Percentiles rank a stretch among this genome's conserved stretches.
Conservation (phyloP, 495 filamentous ascomycete genomes). For the Apiosordaria backusii region DNA sequence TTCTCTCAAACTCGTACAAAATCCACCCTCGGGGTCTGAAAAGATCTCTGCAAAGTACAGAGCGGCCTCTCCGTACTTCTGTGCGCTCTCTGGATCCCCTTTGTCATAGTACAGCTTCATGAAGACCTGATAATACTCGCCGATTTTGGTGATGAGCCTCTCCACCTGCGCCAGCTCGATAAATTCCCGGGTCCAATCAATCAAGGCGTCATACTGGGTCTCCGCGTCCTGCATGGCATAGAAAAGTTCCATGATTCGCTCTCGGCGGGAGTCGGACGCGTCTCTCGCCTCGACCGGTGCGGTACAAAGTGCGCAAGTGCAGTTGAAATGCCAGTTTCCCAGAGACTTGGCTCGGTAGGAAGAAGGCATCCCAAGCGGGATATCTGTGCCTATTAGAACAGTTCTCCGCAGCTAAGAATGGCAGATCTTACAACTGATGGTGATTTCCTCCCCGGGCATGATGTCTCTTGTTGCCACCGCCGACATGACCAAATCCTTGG, state of each 20-base stretch:
- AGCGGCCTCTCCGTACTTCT: constrained; percentile 23
- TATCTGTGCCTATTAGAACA: constrained; percentile 17
- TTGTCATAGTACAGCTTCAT: constrained; percentile 29
- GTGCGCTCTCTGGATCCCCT: constrained; percentile 27
- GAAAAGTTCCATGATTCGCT: constrained; percentile 27
- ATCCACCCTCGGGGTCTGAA: constrained; percentile 27
- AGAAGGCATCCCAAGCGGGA: constrained; percentile 31
- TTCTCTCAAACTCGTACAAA: constrained; percentile 19
- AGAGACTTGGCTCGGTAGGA: constrained; percentile 24
- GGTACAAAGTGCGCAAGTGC: constrained; percentile 33
- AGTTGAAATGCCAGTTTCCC: constrained; percentile 36
- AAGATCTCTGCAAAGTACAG: constrained; percentile 29
- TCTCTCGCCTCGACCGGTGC: constrained; percentile 17
- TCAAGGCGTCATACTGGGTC: constrained; percentile 18
- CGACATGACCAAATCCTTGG: constrained; percentile 31
- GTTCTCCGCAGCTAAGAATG: not conserved
- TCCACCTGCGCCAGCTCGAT: constrained; percentile 30
- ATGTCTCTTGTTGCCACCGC: constrained; percentile 35
- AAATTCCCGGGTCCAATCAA: constrained; percentile 28
- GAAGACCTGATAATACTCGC: constrained; percentile 33
- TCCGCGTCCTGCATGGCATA: constrained; percentile 23
- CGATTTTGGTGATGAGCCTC: constrained; percentile 27
- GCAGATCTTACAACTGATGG: constrained; percentile 33
- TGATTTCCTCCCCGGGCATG: constrained; percentile 34
- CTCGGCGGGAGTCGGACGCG: constrained; percentile 30